Conservation (phyloP, 768 basidiomycete species). For the Auricularia sp. region DNA sequence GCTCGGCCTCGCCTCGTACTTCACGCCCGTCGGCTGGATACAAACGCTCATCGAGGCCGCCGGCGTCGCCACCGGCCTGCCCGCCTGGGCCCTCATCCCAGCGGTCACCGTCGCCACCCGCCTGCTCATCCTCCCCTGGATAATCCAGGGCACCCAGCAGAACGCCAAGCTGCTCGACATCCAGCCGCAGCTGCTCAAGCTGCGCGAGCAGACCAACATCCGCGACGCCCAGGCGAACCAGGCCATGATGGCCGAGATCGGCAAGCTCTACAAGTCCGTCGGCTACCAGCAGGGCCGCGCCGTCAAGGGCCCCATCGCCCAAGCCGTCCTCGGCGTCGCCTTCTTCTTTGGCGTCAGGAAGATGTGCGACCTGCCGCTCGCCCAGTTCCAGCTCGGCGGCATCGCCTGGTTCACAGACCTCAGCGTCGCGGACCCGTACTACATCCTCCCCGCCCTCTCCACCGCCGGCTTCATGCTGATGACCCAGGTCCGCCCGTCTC, state of each 20-base stretch:
- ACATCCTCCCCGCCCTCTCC: background rate
- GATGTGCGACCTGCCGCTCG: background rate
- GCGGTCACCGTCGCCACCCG: background rate
- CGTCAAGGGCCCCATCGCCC: background rate
- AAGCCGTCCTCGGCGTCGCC: background rate
- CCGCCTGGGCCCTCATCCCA: background rate
- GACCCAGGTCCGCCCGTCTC: background rate
- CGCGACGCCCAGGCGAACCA: background rate
- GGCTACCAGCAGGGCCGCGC: background rate
- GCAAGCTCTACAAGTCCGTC: background rate
- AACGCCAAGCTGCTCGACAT: background rate
- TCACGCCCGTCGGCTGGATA: background rate
- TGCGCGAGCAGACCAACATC: background rate
- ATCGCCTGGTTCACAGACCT: background rate
- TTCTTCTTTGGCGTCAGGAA: background rate
- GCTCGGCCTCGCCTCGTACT: background rate
- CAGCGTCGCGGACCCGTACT: background rate
- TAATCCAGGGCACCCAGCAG: background rate
- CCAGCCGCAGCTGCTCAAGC: background rate
- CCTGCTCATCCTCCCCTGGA: background rate
- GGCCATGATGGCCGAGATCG: background rate
- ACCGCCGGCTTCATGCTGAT: background rate
- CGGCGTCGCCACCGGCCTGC: background rate
- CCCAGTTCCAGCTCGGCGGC: background rate
- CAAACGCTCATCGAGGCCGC: background rate